Conservation (phyloP, 306 rosid species). For the Medicago lupulina region DNA sequence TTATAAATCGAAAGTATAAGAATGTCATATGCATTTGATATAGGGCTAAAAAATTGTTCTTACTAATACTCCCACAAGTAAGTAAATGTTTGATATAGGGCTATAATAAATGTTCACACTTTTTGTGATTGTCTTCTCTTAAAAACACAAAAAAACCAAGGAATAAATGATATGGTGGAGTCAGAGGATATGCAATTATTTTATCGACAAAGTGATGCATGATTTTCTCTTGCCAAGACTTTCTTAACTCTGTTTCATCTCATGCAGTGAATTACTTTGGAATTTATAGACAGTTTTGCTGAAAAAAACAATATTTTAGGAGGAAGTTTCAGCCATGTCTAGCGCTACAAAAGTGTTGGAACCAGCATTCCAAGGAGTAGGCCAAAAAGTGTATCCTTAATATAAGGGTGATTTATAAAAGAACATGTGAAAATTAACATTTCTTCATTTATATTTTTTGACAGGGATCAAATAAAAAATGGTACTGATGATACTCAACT, state of each 20-base stretch:
- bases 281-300: constrained; percentile 49
- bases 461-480: constrained; percentile 2
- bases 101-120: background rate
- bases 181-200: constrained; percentile 25
- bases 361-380: constrained; percentile 98
- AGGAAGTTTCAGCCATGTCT: constrained; percentile 71
- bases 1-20: constrained; percentile 24
- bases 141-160: background rate
- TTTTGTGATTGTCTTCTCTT: constrained; percentile 11
- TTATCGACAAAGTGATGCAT: constrained; percentile 27
- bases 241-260: constrained; percentile 44
- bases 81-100: background rate
- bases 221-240: constrained; percentile 31
- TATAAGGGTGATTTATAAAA: constrained; percentile 40
- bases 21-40: background rate
- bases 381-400: constrained; percentile 96
- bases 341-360: constrained; percentile 86
- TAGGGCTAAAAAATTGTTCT: constrained; percentile 18
- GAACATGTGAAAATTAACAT: constrained; percentile 14
- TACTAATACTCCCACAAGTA: constrained; percentile 6
- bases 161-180: constrained; percentile 23
- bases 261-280: constrained; percentile 49
- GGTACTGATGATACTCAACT: constrained; percentile 27
- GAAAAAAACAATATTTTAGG: constrained; percentile 46
- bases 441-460: background rate